Evolutionary conservation across 169 alveolate species (phyloP).

Genomic region (Plasmodium cynomolgi): DNA sequence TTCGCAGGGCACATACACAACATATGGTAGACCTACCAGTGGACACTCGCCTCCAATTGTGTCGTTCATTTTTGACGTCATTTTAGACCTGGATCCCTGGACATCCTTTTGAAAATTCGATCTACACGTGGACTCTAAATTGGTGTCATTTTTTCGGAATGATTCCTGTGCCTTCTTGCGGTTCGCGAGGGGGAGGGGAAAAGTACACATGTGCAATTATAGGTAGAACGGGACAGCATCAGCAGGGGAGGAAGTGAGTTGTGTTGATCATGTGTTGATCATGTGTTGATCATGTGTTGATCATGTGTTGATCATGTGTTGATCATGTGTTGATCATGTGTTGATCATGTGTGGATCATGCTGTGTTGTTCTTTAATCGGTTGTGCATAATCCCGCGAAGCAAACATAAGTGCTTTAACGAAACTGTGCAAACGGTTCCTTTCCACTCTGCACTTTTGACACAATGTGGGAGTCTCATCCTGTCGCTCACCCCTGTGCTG

Average conservation of each 20-base stretch:
- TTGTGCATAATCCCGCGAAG: not conserved
- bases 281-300: not conserved
- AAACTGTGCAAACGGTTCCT: not conserved
- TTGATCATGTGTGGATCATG: not conserved
- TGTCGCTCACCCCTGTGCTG: conserved; percentile 4
- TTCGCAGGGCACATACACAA: not conserved
- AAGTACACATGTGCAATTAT: not conserved
- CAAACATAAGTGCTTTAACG: not conserved
- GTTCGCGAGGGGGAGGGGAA: not conserved
- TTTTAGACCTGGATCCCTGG: not conserved
- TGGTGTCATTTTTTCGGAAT: conserved; percentile 8
- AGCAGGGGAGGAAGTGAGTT: not conserved
- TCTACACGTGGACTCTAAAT: conserved; percentile 33
- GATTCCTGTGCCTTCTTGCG: conserved; percentile 19
- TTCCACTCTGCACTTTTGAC: conserved; percentile 31
- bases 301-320: not conserved
- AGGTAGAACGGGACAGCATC: not conserved
- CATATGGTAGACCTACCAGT: conserved; percentile 5
- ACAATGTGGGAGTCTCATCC: not conserved
- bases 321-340: too few relatives aligned
- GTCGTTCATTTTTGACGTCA: not conserved
- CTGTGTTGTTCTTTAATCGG: not conserved
- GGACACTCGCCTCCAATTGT: conserved; percentile 34
- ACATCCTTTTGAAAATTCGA: not conserved
- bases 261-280: not conserved